These are phyloP conservation scores for Prunella vulgaris DNA, from an alignment of 257 asterid genomes.

Conservation along the genomic window DNA sequence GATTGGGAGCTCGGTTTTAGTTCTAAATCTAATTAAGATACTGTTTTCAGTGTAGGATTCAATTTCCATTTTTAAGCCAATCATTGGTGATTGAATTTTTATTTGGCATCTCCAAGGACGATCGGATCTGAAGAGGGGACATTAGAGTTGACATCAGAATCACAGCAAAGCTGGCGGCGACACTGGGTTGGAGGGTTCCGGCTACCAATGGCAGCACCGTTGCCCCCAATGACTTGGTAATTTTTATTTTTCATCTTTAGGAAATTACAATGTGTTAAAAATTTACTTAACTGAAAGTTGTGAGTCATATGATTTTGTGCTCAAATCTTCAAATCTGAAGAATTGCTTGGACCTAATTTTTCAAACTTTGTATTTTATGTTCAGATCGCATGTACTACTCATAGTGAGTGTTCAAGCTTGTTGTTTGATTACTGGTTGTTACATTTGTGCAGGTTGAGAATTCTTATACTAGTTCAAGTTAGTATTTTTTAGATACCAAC, in stretches of 20 bases:
- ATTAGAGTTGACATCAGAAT: conserved; percentile 35
- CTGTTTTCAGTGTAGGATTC: neutral
- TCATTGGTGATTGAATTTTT: neutral
- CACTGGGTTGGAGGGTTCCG: conserved; percentile 73
- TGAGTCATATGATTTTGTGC: neutral
- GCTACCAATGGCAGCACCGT: conserved; percentile 65
- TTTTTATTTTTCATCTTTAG: neutral
- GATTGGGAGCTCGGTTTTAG: neutral
- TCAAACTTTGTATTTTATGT: neutral
- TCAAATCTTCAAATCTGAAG: conserved; percentile 6
- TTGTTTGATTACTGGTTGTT: neutral
- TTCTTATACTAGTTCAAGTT: neutral
- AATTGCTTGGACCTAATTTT: conserved; percentile 6
- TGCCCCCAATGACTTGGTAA: conserved; percentile 68
- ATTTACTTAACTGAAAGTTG: neutral
- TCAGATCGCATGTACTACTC: conserved; percentile 14
- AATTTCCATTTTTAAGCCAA: conserved; percentile 13
- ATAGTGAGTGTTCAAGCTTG: neutral
- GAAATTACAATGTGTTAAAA: neutral
- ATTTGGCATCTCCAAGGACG: conserved; percentile 17
- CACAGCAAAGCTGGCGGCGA: conserved; percentile 72
- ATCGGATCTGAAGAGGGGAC: conserved; percentile 57
- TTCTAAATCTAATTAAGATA: neutral
- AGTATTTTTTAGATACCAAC: neutral
- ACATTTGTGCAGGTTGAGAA: neutral